phyloP scores from a whole-genome alignment of 2,329 filamentous ascomycete genomes.

The Claviceps fusiformis region DNA sequence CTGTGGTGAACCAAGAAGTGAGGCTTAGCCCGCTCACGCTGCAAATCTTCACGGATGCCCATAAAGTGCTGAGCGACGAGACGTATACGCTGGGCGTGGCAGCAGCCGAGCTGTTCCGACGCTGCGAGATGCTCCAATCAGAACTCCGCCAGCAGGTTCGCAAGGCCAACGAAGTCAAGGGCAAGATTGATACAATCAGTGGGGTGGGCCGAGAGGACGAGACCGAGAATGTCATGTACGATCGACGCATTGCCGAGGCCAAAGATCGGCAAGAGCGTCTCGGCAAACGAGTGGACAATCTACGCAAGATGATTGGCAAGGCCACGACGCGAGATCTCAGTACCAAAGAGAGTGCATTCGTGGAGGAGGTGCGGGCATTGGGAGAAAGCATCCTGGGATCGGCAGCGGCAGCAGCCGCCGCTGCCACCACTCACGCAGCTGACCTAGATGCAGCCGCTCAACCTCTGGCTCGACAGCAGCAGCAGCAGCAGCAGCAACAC shows the following conservation, averaged over 20 bases:
- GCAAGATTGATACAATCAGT: constrained; percentile 50
- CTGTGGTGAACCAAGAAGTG: constrained; percentile 52
- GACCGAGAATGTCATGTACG: constrained; percentile 41
- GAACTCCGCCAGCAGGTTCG: constrained; percentile 56
- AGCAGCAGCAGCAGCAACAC: no score
- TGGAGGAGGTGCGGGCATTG: constrained; percentile 37
- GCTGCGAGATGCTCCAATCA: constrained; percentile 52
- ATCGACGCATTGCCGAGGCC: constrained; percentile 41
- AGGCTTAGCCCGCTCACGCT: constrained; percentile 58
- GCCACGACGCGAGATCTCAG: constrained; percentile 28
- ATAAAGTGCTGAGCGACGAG: constrained; percentile 57
- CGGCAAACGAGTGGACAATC: constrained; percentile 42
- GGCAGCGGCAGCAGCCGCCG: not conserved
- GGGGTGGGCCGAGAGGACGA: constrained; percentile 34
- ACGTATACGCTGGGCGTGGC: constrained; percentile 55
- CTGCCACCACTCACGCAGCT: not conserved
- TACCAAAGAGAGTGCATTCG: constrained; percentile 31
- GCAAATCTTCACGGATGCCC: constrained; percentile 57
- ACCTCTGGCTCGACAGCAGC: no score
- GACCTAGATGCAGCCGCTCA: no score
- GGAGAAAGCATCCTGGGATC: constrained; percentile 33
- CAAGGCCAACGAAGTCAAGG: constrained; percentile 51
- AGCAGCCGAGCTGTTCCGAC: constrained; percentile 59
- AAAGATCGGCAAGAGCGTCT: constrained; percentile 43
- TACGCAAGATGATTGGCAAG: constrained; percentile 33